Evolutionary conservation across 371 early-diverging fungal genomes (phyloP), one percentile per base, ranked within the genome.

Genomic region (Actinomortierella wolfii): DNA sequence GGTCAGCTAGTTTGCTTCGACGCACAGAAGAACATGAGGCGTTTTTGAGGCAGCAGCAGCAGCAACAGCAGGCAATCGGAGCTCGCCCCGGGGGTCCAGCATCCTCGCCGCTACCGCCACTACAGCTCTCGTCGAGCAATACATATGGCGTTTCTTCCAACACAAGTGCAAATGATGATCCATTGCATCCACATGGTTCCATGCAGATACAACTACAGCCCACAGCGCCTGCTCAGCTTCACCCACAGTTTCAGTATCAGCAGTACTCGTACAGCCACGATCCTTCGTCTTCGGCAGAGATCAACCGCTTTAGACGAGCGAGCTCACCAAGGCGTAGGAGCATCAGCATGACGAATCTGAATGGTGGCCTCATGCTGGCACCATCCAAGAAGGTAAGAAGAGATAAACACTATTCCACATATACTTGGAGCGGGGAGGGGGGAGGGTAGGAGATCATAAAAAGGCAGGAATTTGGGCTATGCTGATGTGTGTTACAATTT

Each of bases 291-390:
- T 14, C 62, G 24, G 34, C 34, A 34, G 73, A 73, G 20, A 59
- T 66, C 6, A 53, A 55, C 39, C 66, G 73, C 15, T 62, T 62
- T 56, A 61, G 73, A 20, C 40, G 73, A 42, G 73, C 73, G 2
- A 73, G 73, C 43, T 73, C 73, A 2, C 73, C 73, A 13, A 62
- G 73, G 24, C 55, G 66, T 18, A 66, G 73, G 42, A 73, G 73
- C 56, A 73, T 66, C 51, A 73, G 73, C 39, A 73, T 73, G 73
- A 73, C 73, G 39, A 73, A 73, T 41, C 43, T 73, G 20, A 66
- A 73, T 47, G 73, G 69, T 18, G 59, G 59, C 3, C 59, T 59
- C 25, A 63, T 73, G 42, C 59, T 73, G 73, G 61, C 61, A 42
- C 67, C 73, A 6, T 29, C 59, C 21, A 73, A 73, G 51, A 73